These are phyloP conservation scores for Moelleriella libera DNA, from an alignment of 2,329 filamentous ascomycete genomes.

Conservation along the genomic window DNA sequence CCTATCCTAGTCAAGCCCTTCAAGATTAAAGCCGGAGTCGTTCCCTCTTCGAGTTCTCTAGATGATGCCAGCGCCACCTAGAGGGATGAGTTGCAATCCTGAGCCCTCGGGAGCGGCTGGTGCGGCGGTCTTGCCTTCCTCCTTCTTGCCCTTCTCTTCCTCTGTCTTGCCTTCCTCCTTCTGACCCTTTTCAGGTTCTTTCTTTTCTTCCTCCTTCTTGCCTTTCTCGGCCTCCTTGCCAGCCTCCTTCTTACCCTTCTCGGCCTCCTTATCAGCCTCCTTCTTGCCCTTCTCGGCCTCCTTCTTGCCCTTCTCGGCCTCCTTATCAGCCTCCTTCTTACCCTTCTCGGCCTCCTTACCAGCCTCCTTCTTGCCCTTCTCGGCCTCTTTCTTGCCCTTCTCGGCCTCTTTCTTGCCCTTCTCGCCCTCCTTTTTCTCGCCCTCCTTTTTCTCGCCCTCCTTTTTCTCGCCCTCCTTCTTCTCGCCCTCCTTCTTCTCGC, in stretches of 20 bases:
- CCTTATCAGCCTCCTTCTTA: not conserved
- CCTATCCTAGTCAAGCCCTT: too few species aligned
- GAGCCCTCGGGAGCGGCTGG: too few species aligned
- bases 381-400: too few species aligned
- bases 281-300: not conserved
- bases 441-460: too few species aligned
- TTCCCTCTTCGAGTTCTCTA: too few species aligned
- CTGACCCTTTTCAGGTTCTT: not conserved
- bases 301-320: not conserved
- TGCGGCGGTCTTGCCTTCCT: not conserved
- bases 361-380: not conserved
- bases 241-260: not conserved
- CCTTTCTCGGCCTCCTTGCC: not conserved
- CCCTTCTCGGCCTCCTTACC: not conserved
- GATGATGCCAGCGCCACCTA: too few species aligned
- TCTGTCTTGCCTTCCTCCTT: not conserved
- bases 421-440: too few species aligned
- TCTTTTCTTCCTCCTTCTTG: not conserved
- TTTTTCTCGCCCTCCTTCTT: too few species aligned
- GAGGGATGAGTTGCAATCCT: too few species aligned
- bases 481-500: too few species aligned
- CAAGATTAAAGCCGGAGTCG: too few species aligned
- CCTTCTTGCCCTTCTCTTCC: not conserved
- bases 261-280: not conserved
- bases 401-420: too few species aligned